Evolutionary conservation across 352 stramenopile species (phyloP), one percentile per base, ranked within the genome.

Genomic region (Phytophthora pinifolia): DNA sequence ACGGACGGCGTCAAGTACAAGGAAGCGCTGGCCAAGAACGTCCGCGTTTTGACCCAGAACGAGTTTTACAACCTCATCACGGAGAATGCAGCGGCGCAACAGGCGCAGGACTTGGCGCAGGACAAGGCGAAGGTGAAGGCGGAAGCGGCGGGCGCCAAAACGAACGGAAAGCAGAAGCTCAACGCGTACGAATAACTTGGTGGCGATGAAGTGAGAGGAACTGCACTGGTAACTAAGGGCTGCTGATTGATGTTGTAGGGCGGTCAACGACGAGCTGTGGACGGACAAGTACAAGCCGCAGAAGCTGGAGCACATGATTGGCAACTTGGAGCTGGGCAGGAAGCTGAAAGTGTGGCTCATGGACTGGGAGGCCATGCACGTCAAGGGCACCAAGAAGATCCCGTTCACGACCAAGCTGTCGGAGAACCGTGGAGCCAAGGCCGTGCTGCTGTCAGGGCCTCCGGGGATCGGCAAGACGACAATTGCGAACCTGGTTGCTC

Each of bases 381-480:
- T 95, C 25, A 89, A 89, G 46, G 74, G 79, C 41, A 92, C 77
- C 33, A 92, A 92, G 65, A 92, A 91, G 57, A 52, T 92, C 4
- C 76, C 84, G 9, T 92, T 86, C 59, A 85, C 66, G 32, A 74
- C 74, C 1, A 92, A 91, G 52, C 50, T 80, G 9, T 67, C 74
- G 33, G 85, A 98, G 36, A 98, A 98, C 65, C 83, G 86, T 14
- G 86, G 85, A 8, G 89, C 89, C 2, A 98, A 97, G 55, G 98
- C 96, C 0, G 92, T 97, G 25, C 72, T 99, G 30, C 72, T 99
- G 7, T 98, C 91, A 1, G 97, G 97, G 6, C 96, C 96, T 32
- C 98, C 97, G 0, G 97, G 96, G 43, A 99, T 97, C 54, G 86
- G 85, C 32, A 98, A 99, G 77, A 98, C 96, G 0, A 98, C 96